phyloP scores from a whole-genome alignment of 2,329 filamentous ascomycete species.

The Delphinella strobiligena region DNA sequence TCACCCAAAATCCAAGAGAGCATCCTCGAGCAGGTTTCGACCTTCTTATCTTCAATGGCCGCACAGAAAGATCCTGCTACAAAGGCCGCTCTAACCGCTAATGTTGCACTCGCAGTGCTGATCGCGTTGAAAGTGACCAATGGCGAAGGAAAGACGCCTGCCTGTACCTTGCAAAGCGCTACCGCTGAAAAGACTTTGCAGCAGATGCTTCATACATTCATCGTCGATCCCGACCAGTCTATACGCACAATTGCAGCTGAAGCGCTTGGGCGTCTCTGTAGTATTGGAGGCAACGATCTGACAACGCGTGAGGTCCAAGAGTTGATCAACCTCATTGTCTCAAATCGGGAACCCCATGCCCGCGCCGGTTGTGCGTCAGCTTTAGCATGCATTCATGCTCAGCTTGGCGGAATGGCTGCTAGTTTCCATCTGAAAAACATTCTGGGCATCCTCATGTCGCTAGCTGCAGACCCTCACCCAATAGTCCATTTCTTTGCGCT shows the following conservation, averaged over 20 bases:
- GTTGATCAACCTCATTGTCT: constrained; percentile 85
- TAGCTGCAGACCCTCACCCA: constrained; percentile 90
- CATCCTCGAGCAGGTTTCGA: constrained; percentile 84
- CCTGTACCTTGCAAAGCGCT: constrained; percentile 45
- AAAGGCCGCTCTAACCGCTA: constrained; percentile 83
- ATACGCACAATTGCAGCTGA: constrained; percentile 77
- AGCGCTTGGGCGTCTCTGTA: constrained; percentile 76
- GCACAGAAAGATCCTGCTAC: constrained; percentile 78
- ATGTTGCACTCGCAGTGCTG: constrained; percentile 71
- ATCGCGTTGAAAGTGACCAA: constrained; percentile 72
- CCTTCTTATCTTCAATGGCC: constrained; percentile 76
- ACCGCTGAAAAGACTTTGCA: constrained; percentile 64
- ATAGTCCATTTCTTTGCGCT: constrained; percentile 95
- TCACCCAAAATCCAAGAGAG: constrained; percentile 90
- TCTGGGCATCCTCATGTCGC: constrained; percentile 92
- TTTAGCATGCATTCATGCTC: constrained; percentile 82
- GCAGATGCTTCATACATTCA: constrained; percentile 64
- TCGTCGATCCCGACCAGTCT: constrained; percentile 73
- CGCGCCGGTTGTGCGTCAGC: constrained; percentile 91
- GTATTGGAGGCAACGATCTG: constrained; percentile 70
- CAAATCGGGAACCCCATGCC: constrained; percentile 84
- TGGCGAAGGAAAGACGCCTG: constrained; percentile 51
- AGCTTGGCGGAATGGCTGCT: constrained; percentile 94
- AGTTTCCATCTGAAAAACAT: constrained; percentile 95
- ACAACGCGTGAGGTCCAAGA: constrained; percentile 85